These are phyloP conservation scores for Saccharomyces hybrid DNA, from an alignment of 1,139 yeast species.

Conservation along the genomic window DNA sequence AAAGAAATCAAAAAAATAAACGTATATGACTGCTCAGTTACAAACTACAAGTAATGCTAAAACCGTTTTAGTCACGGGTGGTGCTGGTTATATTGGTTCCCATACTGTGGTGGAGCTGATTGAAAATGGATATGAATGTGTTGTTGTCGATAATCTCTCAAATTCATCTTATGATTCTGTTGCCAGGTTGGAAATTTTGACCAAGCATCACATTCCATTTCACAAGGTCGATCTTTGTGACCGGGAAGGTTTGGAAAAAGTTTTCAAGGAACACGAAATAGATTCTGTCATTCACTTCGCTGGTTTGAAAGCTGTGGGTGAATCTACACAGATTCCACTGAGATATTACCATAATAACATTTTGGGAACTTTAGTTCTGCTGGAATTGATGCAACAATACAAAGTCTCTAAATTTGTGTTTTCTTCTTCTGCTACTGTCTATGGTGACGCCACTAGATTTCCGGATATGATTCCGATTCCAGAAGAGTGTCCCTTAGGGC, in stretches of 20 bases:
- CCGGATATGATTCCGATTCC: constrained; percentile 74
- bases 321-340: constrained; percentile 66
- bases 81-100: constrained; percentile 83
- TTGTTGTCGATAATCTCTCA: constrained; percentile 61
- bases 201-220: constrained; percentile 45
- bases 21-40: constrained; percentile 1
- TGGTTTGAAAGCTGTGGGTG: constrained; percentile 83
- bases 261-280: constrained; percentile 46
- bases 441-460: constrained; percentile 74
- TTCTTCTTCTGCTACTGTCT: constrained; percentile 76
- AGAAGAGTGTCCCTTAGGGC: constrained; percentile 68
- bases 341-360: constrained; percentile 65
- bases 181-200: constrained; percentile 55
- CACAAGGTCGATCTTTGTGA: constrained; percentile 54
- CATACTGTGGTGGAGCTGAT: constrained; percentile 67
- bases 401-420: constrained; percentile 58
- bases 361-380: constrained; percentile 53
- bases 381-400: constrained; percentile 45
- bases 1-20: background rate
- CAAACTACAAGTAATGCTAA: constrained; percentile 8
- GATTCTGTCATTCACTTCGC: constrained; percentile 72
- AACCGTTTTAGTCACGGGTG: constrained; percentile 67
- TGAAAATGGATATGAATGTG: constrained; percentile 58
- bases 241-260: constrained; percentile 39
- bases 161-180: constrained; percentile 67